phyloP scores from a whole-genome alignment of 2,329 filamentous ascomycete genomes.

The Hymenoscyphus scutula region DNA sequence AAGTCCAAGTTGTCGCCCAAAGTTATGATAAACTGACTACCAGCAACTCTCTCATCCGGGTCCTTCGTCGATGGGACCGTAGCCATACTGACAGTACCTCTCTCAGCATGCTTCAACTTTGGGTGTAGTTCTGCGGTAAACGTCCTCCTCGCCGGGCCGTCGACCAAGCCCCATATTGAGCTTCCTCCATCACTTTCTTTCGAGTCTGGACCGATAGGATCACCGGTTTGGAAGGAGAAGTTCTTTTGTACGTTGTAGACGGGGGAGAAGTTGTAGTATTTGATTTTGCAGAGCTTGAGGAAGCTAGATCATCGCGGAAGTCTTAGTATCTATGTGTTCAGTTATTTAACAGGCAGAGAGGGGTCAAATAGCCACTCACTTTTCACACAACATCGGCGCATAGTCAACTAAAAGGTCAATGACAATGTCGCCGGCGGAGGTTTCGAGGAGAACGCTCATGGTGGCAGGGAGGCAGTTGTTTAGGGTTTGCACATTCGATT shows the following conservation, averaged over 20 bases:
- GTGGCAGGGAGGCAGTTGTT: constrained; percentile 14
- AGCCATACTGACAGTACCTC: constrained; percentile 97
- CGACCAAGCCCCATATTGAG: constrained; percentile 85
- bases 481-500: not conserved
- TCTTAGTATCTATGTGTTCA: constrained; percentile 56
- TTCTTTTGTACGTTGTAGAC: constrained; percentile 89
- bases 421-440: constrained; percentile 88
- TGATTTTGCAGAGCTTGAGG: constrained; percentile 96
- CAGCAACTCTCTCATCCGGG: constrained; percentile 77
- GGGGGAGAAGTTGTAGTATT: constrained; percentile 98
- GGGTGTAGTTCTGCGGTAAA: constrained; percentile 83
- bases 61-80: constrained; percentile 74
- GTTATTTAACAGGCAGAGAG: constrained; percentile 37
- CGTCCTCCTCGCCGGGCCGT: constrained; percentile 67
- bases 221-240: constrained; percentile 95
- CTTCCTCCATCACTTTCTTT: constrained; percentile 86
- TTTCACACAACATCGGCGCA: constrained; percentile 89
- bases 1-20: constrained; percentile 86
- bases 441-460: constrained; percentile 95
- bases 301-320: constrained; percentile 61
- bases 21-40: constrained; percentile 91
- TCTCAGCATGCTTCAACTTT: constrained; percentile 83
- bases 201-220: constrained; percentile 84
- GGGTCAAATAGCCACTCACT: constrained; percentile 58
- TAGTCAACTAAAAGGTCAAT: constrained; percentile 89